Evolutionary conservation across 192 early-diverging fungal genomes (phyloP).

Genomic region (Geranomyces michiganensis): DNA sequence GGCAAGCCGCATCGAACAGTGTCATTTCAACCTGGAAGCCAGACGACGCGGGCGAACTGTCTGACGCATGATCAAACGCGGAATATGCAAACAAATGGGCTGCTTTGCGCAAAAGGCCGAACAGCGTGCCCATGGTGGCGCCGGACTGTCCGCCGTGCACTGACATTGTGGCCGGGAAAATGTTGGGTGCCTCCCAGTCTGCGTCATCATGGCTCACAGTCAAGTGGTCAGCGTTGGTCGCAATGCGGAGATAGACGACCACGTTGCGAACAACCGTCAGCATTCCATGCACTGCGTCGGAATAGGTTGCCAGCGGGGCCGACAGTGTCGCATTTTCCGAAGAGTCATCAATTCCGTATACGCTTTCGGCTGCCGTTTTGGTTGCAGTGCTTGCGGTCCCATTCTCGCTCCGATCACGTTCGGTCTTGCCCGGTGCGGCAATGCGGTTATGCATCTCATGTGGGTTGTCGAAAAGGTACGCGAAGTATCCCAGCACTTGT

Average conservation of each 20-base stretch:
- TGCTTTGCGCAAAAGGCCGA: conserved; percentile 17
- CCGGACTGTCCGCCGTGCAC: conserved; percentile 16
- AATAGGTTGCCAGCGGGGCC: neutral
- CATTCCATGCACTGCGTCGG: conserved; percentile 3
- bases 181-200: neutral
- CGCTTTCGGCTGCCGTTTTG: neutral
- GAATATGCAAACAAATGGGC: neutral
- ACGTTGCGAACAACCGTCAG: conserved; percentile 27
- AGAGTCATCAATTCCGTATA: neutral
- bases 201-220: neutral
- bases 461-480: conserved; percentile 44
- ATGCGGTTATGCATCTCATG: conserved; percentile 28
- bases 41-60: neutral
- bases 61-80: neutral
- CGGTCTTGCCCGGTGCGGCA: neutral
- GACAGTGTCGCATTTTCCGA: neutral
- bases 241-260: conserved; percentile 18
- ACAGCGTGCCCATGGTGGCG: conserved; percentile 33
- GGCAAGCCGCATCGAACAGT: conserved; percentile 15
- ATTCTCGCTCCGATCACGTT: neutral
- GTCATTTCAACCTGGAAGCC: neutral
- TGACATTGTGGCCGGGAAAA: conserved; percentile 31
- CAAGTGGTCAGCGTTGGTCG: conserved; percentile 7
- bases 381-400: neutral
- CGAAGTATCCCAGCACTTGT: conserved; percentile 32